A percentile compares a stretch with the other conserved stretches of the same genome.
Evolutionary conservation across 1,284 basidiomycete species (phyloP).

Genomic region (Leccinum angustisporum): DNA sequence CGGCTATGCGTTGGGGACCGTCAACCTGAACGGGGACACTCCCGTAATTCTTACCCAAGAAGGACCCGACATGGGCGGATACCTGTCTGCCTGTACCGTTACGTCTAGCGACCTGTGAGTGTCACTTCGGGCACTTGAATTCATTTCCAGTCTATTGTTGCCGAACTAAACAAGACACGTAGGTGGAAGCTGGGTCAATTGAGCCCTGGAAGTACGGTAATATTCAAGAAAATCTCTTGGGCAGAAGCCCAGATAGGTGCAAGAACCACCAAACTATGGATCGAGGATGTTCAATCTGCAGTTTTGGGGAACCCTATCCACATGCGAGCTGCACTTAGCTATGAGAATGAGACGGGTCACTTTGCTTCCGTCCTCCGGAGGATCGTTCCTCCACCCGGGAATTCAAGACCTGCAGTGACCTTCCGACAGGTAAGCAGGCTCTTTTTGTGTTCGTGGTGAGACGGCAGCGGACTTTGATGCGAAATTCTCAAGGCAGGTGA

Average conservation of each 20-base stretch:
- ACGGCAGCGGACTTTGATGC: neutral
- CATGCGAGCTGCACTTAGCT: neutral
- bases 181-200: constrained; percentile 70
- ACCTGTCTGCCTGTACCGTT: constrained; percentile 56
- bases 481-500: constrained; percentile 48
- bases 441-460: neutral
- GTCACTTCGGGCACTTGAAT: neutral
- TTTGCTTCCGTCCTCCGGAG: constrained; percentile 15
- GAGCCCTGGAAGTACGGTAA: constrained; percentile 49
- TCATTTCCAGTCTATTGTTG: neutral
- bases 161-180: constrained; percentile 7
- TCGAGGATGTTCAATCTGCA: constrained; percentile 28
- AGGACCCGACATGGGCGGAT: constrained; percentile 67
- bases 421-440: constrained; percentile 43
- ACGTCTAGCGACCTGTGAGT: constrained; percentile 51
- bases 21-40: constrained; percentile 73
- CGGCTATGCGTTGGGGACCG: constrained; percentile 58
- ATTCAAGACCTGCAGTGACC: constrained; percentile 33
- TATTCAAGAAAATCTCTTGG: constrained; percentile 51
- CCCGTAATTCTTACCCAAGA: constrained; percentile 67
- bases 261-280: constrained; percentile 32
- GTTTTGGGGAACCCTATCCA: constrained; percentile 1
- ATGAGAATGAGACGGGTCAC: neutral
- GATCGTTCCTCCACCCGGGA: constrained; percentile 8
- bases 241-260: constrained; percentile 35